Evolutionary conservation across 2,329 filamentous ascomycete genomes (phyloP).

Genomic region (Phyllosticta citriasiana): DNA sequence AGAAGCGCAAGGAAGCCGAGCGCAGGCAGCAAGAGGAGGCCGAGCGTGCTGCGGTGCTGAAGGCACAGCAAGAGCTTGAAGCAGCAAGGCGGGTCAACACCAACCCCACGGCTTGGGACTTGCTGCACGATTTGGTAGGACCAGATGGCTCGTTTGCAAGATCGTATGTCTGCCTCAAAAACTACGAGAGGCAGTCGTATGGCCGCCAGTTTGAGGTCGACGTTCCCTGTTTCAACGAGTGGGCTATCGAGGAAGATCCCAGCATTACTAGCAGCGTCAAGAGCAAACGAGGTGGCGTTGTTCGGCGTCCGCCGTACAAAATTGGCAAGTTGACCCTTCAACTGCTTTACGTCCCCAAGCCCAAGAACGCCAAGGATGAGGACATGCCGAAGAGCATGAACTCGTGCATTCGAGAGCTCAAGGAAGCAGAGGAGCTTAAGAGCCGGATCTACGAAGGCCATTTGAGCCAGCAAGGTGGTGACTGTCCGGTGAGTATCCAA

Average conservation of each 20-base stretch:
- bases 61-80: constrained; percentile 29
- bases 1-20: constrained; percentile 93
- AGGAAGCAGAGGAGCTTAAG: constrained; percentile 73
- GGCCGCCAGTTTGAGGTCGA: constrained; percentile 82
- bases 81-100: constrained; percentile 48
- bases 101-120: constrained; percentile 67
- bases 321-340: constrained; percentile 91
- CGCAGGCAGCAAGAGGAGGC: constrained; percentile 74
- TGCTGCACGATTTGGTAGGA: constrained; percentile 76
- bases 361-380: constrained; percentile 75
- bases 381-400: constrained; percentile 99
- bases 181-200: constrained; percentile 80
- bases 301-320: constrained; percentile 83
- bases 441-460: constrained; percentile 76
- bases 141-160: constrained; percentile 90
- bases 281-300: constrained; percentile 73
- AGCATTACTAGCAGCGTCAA: constrained; percentile 76
- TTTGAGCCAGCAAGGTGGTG: constrained; percentile 91
- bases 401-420: constrained; percentile 85
- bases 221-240: constrained; percentile 95
- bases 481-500: constrained; percentile 72
- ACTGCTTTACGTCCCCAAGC: constrained; percentile 86
- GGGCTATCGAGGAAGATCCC: constrained; percentile 75
- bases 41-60: constrained; percentile 54
- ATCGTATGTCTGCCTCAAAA: constrained; percentile 86